Evolutionary conservation across 768 basidiomycete species (phyloP), one percentile per base, ranked within the genome.

Genomic region (Tephrocybe sp.): DNA sequence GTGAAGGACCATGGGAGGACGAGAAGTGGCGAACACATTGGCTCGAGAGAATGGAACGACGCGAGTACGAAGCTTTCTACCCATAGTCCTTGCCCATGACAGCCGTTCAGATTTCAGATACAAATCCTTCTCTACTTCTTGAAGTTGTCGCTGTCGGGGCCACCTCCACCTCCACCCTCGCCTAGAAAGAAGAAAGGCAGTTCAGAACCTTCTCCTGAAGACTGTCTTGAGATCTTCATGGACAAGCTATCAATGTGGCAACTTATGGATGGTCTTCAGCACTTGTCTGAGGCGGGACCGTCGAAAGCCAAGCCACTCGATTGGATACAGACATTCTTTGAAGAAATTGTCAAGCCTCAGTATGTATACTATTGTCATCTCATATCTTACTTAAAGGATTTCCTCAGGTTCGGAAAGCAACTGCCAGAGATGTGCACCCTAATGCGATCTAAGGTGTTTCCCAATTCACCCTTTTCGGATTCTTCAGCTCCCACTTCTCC

Each of bases 211-310:
- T 58, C 59, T 50, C 63, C 55, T 45, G 78, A 80, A 44, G 84
- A 82, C n/a, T 73, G 75, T 20, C 65, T 89, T 1, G 87, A 91
- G 62, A 70, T 73, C 1, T 83, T 85, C 65, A 88, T 89, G 84
- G 89, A 91, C 66, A 87, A 84, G 60, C 65, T 92, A 6, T 86
- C 84, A 3, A 82, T 78, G 68, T 89, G 87, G 87, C 89, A 91
- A 60, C 77, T 91, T 17, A 63, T 85, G 50, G 66, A 71, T 20
- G 62, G 60, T 4, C 60, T 78, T 11, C 63, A 70, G 19, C 35
- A 49, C n/a, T 48, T 53, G 35, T 22, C 47, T 16, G 61, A 44
- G 43, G 45, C 51, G 38, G 44, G 39, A 42, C 59, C 47, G 55
- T 52, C 52, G 11, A 57, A 57, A 6, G 62, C 73, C 16, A 70